These are phyloP conservation scores for Amanita pallidorosea DNA, from an alignment of 768 basidiomycete genomes.

Conservation along the genomic window DNA sequence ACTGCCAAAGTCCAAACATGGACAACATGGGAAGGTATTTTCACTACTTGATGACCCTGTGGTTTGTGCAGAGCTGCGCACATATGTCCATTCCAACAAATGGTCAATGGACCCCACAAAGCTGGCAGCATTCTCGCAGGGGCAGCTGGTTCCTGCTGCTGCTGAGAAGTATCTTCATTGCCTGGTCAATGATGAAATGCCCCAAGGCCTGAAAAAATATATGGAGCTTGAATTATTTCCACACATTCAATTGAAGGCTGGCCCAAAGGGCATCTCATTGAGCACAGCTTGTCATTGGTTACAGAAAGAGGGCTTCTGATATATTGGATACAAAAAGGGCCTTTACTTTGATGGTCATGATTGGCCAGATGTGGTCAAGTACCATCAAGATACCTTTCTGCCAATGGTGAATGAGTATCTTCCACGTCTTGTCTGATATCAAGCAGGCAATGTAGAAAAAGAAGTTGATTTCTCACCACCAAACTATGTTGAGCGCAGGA, in stretches of 20 bases:
- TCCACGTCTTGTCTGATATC: neutral
- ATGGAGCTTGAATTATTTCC: conserved; percentile 23
- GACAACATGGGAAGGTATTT: conserved; percentile 16
- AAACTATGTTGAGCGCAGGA: conserved; percentile 13
- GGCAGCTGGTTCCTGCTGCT: conserved; percentile 15
- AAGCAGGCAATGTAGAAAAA: conserved; percentile 6
- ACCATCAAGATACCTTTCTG: conserved; percentile 17
- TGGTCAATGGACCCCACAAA: conserved; percentile 25
- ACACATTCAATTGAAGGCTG: conserved; percentile 16
- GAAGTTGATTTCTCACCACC: conserved; percentile 11
- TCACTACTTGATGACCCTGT: conserved; percentile 18
- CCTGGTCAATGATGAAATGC: conserved; percentile 22
- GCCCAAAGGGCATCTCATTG: conserved; percentile 19
- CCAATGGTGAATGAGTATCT: conserved; percentile 16
- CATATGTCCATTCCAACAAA: conserved; percentile 22
- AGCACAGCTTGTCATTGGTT: conserved; percentile 21
- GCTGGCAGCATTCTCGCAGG: conserved; percentile 15
- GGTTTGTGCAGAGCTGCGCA: conserved; percentile 16
- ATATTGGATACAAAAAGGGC: conserved; percentile 12
- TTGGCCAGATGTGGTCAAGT: conserved; percentile 17
- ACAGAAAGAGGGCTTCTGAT: conserved; percentile 17
- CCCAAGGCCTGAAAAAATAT: conserved; percentile 19
- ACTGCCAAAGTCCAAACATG: conserved; percentile 16
- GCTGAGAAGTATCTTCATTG: conserved; percentile 18
- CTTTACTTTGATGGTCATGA: conserved; percentile 23